These are phyloP conservation scores for Dalechampia spathulata DNA, from an alignment of 441 rosid species.

Conservation along the genomic window DNA sequence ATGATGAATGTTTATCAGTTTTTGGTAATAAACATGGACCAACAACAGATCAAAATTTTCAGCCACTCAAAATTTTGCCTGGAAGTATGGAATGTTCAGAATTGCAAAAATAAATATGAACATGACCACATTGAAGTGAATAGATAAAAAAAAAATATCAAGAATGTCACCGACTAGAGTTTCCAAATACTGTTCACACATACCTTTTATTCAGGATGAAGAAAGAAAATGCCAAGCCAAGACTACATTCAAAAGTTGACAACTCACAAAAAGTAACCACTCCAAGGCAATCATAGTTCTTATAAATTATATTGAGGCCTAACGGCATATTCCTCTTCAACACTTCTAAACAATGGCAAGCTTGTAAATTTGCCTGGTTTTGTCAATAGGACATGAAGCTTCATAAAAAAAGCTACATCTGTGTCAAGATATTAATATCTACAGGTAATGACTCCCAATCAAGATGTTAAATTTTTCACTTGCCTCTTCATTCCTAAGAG, in stretches of 20 bases:
- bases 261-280: background rate
- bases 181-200: background rate
- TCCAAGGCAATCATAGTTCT: too few species aligned
- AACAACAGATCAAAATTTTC: background rate
- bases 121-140: background rate
- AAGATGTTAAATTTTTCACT: background rate
- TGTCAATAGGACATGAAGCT: background rate
- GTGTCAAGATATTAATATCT: background rate
- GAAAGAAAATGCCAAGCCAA: background rate
- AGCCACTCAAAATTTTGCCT: background rate
- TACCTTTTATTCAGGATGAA: background rate
- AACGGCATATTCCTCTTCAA: background rate
- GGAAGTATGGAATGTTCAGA: background rate
- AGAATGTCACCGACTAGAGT: background rate
- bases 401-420: background rate
- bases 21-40: background rate
- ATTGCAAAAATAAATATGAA: background rate
- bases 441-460: too few species aligned
- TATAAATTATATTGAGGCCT: background rate
- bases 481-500: too few species aligned
- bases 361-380: background rate
- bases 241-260: background rate
- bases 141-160: background rate
- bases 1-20: background rate
- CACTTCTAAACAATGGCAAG: background rate